phyloP scores from a whole-genome alignment of 257 asterid species.

The Rubia yunnanensis region DNA sequence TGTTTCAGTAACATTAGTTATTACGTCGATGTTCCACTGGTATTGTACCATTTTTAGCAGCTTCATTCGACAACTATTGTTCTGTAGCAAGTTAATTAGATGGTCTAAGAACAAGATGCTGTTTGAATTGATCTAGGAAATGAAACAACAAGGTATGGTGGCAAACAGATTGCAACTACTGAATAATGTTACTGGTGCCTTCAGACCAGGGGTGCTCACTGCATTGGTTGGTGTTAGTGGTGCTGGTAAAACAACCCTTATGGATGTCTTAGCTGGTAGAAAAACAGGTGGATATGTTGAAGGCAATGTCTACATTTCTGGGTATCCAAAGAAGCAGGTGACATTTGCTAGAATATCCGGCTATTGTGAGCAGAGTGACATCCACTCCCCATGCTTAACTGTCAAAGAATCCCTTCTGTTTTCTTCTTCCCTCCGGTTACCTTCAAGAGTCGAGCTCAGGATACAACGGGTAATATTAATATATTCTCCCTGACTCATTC shows the following conservation, averaged over 20 bases:
- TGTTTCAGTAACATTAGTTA: slow-evolving; percentile 70
- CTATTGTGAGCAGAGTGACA: slow-evolving; percentile 89
- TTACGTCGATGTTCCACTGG: slow-evolving; percentile 84
- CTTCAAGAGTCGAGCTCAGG: slow-evolving; percentile 54
- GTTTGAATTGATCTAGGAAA: slow-evolving; percentile 39
- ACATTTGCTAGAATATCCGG: slow-evolving; percentile 97
- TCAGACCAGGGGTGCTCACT: slow-evolving; percentile 91
- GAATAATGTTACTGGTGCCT: slow-evolving; percentile 78
- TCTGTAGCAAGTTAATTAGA: background rate
- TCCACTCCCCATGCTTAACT: slow-evolving; percentile 89
- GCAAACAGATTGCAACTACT: slow-evolving; percentile 63
- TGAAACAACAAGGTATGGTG: slow-evolving; percentile 70
- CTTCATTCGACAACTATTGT: slow-evolving; percentile 5
- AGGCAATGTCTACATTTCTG: slow-evolving; percentile 70
- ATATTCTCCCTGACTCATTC: background rate
- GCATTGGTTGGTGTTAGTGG: slow-evolving; percentile 96
- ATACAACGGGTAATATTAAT: slow-evolving; percentile 56
- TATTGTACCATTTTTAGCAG: slow-evolving; percentile 19
- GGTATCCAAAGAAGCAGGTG: slow-evolving; percentile 78
- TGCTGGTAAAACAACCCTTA: slow-evolving; percentile 93
- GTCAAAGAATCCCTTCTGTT: slow-evolving; percentile 71
- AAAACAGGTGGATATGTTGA: slow-evolving; percentile 84
- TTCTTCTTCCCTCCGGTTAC: slow-evolving; percentile 80
- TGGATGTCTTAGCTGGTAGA: slow-evolving; percentile 95
- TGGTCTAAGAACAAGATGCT: background rate